phyloP scores from a whole-genome alignment of 1,284 basidiomycete genomes.

The Waitea zeae region DNA sequence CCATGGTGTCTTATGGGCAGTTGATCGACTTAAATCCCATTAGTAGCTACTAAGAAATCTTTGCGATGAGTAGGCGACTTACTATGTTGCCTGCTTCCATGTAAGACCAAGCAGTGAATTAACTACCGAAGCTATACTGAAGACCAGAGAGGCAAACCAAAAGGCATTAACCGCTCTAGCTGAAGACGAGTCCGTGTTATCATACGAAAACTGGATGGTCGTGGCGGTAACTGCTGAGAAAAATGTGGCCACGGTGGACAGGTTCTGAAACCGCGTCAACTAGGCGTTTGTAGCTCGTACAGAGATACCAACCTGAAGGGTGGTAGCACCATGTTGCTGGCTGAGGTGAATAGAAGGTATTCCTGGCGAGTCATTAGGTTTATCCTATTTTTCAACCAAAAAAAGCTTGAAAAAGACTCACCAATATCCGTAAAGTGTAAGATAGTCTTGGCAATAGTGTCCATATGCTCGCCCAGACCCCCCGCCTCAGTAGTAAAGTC shows the following conservation, averaged over 20 bases:
- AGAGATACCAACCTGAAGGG: constrained; percentile 24
- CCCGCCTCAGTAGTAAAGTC: constrained; percentile 45
- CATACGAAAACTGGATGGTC: constrained; percentile 49
- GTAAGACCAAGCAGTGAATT: constrained; percentile 56
- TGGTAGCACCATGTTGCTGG: constrained; percentile 52
- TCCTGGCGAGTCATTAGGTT: constrained; percentile 17
- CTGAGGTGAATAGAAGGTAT: constrained; percentile 60
- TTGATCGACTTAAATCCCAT: constrained; percentile 26
- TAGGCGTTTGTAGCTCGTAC: background rate
- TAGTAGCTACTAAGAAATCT: constrained; percentile 2
- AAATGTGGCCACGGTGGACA: constrained; percentile 62
- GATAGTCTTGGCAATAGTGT: constrained; percentile 43
- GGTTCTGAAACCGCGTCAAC: constrained; percentile 4
- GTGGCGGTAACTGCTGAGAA: constrained; percentile 63
- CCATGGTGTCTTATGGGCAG: constrained; percentile 53
- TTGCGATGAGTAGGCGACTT: constrained; percentile 18
- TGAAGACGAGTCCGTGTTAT: constrained; percentile 14
- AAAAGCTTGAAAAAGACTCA: constrained; percentile 16
- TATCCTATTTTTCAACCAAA: constrained; percentile 1
- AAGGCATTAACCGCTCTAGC: constrained; percentile 45
- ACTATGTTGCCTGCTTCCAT: constrained; percentile 71
- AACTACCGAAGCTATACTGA: constrained; percentile 58
- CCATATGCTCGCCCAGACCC: constrained; percentile 57
- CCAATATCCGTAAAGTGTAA: constrained; percentile 58
- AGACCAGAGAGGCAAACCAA: constrained; percentile 60